Conservation (phyloP, 129 eudicot species). For the Flaveria trinervia region DNA sequence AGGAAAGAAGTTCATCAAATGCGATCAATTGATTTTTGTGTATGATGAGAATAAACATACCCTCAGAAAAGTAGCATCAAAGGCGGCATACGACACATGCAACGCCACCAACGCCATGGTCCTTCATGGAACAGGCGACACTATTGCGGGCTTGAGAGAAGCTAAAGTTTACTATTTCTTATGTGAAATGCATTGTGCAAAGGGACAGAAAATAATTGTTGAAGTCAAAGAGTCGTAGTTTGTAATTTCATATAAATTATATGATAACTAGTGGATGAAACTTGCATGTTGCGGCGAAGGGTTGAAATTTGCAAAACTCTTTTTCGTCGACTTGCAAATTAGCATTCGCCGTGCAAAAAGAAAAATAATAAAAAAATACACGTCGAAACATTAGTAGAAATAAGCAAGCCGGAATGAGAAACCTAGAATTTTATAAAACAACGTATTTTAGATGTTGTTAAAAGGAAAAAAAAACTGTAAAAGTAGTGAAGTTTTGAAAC, state of each 20-base stretch:
- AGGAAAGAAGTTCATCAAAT: slow-evolving; percentile 4
- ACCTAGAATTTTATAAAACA: too few species aligned
- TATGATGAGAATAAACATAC: not conserved
- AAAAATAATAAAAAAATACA: too few species aligned
- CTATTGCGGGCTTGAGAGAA: not conserved
- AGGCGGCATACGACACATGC: not conserved
- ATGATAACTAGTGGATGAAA: too few species aligned
- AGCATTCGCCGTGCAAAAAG: too few species aligned
- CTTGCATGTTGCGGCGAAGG: too few species aligned
- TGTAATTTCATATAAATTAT: not conserved
- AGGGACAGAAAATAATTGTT: not conserved
- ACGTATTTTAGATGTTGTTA: too few species aligned
- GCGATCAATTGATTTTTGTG: not conserved
- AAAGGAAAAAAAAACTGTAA: too few species aligned
- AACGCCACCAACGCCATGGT: not conserved
- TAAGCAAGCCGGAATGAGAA: too few species aligned
- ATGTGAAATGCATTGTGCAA: not conserved
- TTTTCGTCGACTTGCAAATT: too few species aligned
- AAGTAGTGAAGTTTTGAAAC: too few species aligned
- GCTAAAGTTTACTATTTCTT: not conserved
- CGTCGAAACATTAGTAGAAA: too few species aligned
- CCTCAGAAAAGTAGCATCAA: not conserved
- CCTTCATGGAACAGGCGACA: not conserved
- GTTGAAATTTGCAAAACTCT: too few species aligned
- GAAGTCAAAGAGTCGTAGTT: not conserved